Conservation (phyloP, 2,329 filamentous ascomycete genomes). For the Colletotrichum graminicola region DNA sequence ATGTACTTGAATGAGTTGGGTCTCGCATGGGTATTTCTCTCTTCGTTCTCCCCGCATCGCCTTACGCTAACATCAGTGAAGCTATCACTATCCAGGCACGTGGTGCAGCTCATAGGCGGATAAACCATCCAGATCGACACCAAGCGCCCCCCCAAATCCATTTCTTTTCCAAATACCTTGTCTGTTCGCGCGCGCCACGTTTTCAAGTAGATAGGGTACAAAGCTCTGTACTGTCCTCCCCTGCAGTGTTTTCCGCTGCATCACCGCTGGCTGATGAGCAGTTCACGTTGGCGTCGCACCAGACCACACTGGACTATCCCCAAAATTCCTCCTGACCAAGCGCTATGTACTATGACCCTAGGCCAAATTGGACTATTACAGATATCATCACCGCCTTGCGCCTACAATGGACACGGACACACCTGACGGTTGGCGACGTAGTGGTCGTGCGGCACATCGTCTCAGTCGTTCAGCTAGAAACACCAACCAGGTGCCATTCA, state of each 20-base stretch:
- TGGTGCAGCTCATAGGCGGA: conserved; percentile 34
- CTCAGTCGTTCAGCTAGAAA: neutral
- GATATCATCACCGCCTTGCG: neutral
- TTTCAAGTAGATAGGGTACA: neutral
- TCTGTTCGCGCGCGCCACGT: neutral
- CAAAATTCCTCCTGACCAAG: neutral
- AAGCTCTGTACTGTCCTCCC: neutral
- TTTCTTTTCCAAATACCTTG: neutral
- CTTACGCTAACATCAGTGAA: neutral
- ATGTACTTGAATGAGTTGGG: neutral
- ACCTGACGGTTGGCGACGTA: neutral
- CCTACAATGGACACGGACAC: neutral
- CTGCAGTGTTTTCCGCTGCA: conserved; percentile 10
- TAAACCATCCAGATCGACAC: conserved; percentile 7
- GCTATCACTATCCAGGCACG: conserved; percentile 17
- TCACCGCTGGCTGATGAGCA: neutral
- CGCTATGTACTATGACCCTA: neutral
- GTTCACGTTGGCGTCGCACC: conserved; percentile 8
- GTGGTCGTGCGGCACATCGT: conserved; percentile 5
- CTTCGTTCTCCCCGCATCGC: neutral
- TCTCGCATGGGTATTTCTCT: neutral
- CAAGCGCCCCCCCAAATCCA: neutral
- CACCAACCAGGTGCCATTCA: neutral
- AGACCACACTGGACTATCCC: neutral
- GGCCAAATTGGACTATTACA: neutral